Percentiles rank a stretch among this genome's conserved stretches.
Conservation (phyloP, 1,284 basidiomycete species). For the Xerocomus minutiporus region DNA sequence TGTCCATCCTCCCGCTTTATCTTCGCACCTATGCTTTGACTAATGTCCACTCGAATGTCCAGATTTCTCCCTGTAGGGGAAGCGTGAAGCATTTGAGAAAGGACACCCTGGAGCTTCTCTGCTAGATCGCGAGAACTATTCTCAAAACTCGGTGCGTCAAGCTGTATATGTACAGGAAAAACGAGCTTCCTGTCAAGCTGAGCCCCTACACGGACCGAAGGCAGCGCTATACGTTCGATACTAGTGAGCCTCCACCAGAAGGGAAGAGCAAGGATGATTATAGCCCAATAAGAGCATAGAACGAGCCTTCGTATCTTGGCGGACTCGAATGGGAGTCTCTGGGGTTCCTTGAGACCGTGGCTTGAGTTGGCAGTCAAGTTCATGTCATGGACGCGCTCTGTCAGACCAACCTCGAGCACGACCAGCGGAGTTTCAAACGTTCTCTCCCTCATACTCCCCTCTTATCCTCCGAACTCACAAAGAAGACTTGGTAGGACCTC, state of each 20-base stretch:
- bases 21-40: constrained; percentile 26
- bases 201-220: constrained; percentile 56
- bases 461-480: constrained; percentile 13
- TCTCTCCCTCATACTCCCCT: constrained; percentile 23
- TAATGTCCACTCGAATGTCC: constrained; percentile 31
- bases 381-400: constrained; percentile 5
- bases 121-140: constrained; percentile 8
- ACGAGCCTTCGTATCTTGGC: constrained; percentile 49
- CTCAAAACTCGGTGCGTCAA: constrained; percentile 36
- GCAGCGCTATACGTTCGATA: constrained; percentile 75
- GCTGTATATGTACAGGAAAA: constrained; percentile 51
- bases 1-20: background rate
- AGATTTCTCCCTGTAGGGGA: constrained; percentile 39
- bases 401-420: constrained; percentile 11
- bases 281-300: constrained; percentile 69
- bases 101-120: constrained; percentile 23
- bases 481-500: constrained; percentile 11
- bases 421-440: constrained; percentile 31
- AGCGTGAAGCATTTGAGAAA: constrained; percentile 13
- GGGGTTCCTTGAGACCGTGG: constrained; percentile 43
- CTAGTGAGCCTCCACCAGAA: constrained; percentile 89
- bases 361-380: constrained; percentile 14
- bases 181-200: constrained; percentile 44
- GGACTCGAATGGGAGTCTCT: constrained; percentile 51
- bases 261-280: constrained; percentile 71